phyloP scores from a whole-genome alignment of 176 grass and related monocot genomes.

The Raddia distichophylla region DNA sequence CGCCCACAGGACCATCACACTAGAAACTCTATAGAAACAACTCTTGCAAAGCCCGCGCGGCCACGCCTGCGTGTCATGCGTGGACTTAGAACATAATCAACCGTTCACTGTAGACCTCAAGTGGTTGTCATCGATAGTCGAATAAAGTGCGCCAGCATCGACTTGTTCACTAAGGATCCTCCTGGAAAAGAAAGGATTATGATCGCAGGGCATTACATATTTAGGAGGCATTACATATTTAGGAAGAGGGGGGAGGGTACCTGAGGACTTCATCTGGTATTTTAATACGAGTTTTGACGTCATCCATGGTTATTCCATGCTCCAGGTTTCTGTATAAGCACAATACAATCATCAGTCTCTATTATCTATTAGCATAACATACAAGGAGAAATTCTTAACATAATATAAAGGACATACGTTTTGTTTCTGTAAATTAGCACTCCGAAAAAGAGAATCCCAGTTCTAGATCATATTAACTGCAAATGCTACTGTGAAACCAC shows the following conservation, averaged over 20 bases:
- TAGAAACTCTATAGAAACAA: background rate
- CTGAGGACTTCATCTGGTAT: conserved; percentile 50
- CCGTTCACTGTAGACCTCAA: conserved; percentile 81
- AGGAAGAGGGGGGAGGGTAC: conserved; percentile 25
- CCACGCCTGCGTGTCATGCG: background rate
- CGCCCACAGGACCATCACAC: background rate
- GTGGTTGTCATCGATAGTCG: conserved; percentile 86
- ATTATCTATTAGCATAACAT: conserved; percentile 20
- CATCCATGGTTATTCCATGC: conserved; percentile 58
- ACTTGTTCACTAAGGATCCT: conserved; percentile 43
- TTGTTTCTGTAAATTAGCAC: conserved; percentile 15
- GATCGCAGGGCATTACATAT: conserved; percentile 14
- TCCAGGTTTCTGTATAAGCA: conserved; percentile 59
- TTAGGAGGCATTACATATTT: conserved; percentile 18
- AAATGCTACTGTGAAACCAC: background rate
- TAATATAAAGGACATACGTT: background rate
- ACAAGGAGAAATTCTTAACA: background rate
- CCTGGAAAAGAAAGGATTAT: conserved; percentile 49
- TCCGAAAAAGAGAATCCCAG: background rate
- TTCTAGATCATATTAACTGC: background rate
- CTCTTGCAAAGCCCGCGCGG: conserved; percentile 1
- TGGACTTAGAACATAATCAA: conserved; percentile 34
- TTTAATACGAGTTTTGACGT: conserved; percentile 54
- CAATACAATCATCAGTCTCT: conserved; percentile 14
- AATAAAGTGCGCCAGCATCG: conserved; percentile 69